Base-by-base conservation (phyloP, 768 basidiomycete genomes). In the Pleurotus tuoliensis region DNA sequence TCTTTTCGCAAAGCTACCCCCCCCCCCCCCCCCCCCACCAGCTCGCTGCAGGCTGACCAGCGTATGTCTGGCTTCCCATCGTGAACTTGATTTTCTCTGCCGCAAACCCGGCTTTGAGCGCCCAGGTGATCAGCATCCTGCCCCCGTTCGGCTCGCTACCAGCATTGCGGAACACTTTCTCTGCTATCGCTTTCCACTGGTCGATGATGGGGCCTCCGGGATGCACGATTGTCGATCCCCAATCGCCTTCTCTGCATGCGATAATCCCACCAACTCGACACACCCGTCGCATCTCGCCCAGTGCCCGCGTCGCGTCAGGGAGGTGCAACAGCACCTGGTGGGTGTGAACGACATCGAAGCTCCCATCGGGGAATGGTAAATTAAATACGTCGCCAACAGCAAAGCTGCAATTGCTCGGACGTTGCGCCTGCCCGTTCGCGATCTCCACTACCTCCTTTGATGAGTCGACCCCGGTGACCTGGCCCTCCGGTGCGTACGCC, bases 271-370 rank as follows among this genome's bases (percentile, higher is more conserved):
- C 78, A 1, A 70, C 66, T 59, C 76, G 77, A 0, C 73, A 67
- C 3, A 82, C 80, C 16, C 80, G 68, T 20, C 64, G 61, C 78
- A 82, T 80, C 71, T 82, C 81, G 47, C 61, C 59, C 37, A 81
- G 63, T 1, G 74, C 74, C 15, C 47, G 47, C 9, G 76, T 64
- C 1, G 79, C 76, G 51, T 79, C 72, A 2, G 59, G 46, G 47
- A 82, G 60, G 65, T 82, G 81, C 60, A 77, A 73, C 2, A 82
- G 67, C 5, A 82, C 79, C 60, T 80, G 79, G 56, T 80, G 78
- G 18, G 74, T 70, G 61, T 77, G 76, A 3, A 79, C 76, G 61
- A 82, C 71, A 66, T 81, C 80, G 64, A 80, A 82, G 5, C 69
- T 62, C 25, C 59, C 63, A 56, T 81, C 76, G 5, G 71, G 64